phyloP scores from a whole-genome alignment of 129 eudicot genomes.

The Glebionis coronaria region DNA sequence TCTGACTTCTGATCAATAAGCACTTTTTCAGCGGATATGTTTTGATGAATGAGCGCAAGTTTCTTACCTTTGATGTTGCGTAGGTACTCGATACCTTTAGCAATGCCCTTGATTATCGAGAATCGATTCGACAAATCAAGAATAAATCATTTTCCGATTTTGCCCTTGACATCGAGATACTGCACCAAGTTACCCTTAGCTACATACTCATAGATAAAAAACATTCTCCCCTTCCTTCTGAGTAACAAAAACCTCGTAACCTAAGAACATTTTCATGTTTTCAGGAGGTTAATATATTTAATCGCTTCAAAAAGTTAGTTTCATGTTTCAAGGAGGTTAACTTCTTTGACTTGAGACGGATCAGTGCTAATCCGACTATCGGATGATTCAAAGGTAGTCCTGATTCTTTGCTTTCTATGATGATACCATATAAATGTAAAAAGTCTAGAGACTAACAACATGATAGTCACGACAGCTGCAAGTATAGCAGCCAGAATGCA shows the following conservation, averaged over 20 bases:
- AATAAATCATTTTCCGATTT: constrained; percentile 38
- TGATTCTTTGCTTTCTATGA: constrained; percentile 74
- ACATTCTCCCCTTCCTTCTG: too few relatives aligned
- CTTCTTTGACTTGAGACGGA: constrained; percentile 63
- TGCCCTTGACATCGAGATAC: constrained; percentile 63
- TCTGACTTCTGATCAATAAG: constrained; percentile 71
- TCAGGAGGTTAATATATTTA: constrained; percentile 59
- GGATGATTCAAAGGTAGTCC: too few relatives aligned
- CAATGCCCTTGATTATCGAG: constrained; percentile 79
- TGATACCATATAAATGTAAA: constrained; percentile 70
- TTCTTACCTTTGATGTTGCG: constrained; percentile 56
- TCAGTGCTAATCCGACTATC: too few relatives aligned
- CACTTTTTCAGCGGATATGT: constrained; percentile 83
- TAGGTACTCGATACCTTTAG: constrained; percentile 79
- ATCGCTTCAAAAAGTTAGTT: too few relatives aligned
- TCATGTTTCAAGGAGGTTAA: too few relatives aligned
- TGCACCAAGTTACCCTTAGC: too few relatives aligned
- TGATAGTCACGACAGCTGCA: constrained; percentile 37
- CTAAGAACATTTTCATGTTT: constrained; percentile 66
- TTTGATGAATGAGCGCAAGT: constrained; percentile 66
- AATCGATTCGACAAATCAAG: constrained; percentile 78
- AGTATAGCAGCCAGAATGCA: constrained; percentile 43
- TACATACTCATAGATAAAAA: too few relatives aligned
- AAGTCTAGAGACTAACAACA: constrained; percentile 40
- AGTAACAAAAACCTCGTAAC: too few relatives aligned